phyloP scores from a whole-genome alignment of 768 basidiomycete species.

The Pulveroboletus sp. region DNA sequence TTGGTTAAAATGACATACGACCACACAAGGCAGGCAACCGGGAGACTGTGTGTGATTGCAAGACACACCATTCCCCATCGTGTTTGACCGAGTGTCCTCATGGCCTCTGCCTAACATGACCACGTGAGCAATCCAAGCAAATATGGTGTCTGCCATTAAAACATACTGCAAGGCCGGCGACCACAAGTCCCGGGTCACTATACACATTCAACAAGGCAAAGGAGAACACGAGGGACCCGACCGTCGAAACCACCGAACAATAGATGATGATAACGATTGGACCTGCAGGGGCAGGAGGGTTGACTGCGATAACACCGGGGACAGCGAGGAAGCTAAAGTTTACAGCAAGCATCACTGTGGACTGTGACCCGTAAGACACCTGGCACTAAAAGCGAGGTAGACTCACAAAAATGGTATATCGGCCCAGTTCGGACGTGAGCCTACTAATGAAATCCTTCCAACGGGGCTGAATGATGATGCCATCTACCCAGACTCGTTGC shows the following conservation, averaged over 20 bases:
- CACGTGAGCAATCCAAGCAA: too few species aligned
- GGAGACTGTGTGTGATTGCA: too few species aligned
- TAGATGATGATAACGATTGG: slow-evolving; percentile 8
- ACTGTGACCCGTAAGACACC: slow-evolving; percentile 1
- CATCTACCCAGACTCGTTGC: slow-evolving; percentile 13
- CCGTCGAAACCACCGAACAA: slow-evolving; percentile 9
- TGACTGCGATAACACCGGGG: background rate
- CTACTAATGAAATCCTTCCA: slow-evolving; percentile 12
- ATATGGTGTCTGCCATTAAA: background rate
- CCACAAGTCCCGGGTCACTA: slow-evolving; percentile 4
- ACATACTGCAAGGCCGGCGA: slow-evolving; percentile 7
- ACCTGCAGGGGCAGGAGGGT: background rate
- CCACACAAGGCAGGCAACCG: too few species aligned
- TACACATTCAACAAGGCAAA: slow-evolving; percentile 11
- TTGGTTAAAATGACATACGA: too few species aligned
- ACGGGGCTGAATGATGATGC: slow-evolving; percentile 7
- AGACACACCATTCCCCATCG: too few species aligned
- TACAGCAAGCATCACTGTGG: slow-evolving; percentile 16
- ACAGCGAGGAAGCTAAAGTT: slow-evolving; percentile 15
- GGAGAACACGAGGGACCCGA: slow-evolving; percentile 15
- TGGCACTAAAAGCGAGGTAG: background rate
- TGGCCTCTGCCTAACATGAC: too few species aligned
- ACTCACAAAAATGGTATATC: slow-evolving; percentile 13
- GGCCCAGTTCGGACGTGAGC: slow-evolving; percentile 2
- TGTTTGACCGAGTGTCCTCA: too few species aligned